Evolutionary conservation across 2,329 filamentous ascomycete genomes (phyloP).

Genomic region (Fusarium neocosmosporiellum): DNA sequence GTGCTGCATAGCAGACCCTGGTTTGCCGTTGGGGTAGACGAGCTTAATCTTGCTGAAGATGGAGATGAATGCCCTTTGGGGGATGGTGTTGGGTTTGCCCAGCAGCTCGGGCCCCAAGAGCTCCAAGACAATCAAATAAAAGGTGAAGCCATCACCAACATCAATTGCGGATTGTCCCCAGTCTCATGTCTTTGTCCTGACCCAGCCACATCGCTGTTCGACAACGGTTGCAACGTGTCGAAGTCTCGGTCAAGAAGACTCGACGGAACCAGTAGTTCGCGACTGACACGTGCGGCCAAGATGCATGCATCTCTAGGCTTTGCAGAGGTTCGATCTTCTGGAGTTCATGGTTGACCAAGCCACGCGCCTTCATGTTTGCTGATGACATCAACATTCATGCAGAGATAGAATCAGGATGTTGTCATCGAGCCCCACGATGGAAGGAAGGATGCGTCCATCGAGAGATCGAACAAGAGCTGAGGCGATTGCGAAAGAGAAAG

Average conservation of each 20-base stretch:
- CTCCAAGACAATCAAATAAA: background rate
- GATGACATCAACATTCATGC: conserved; percentile 21
- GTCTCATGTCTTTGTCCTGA: background rate
- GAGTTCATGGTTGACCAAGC: background rate
- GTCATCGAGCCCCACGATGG: conserved; percentile 6
- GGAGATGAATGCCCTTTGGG: conserved; percentile 39
- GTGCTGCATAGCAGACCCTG: conserved; percentile 31
- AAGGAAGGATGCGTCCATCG: conserved; percentile 1
- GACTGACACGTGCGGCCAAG: background rate
- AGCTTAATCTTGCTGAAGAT: conserved; percentile 39
- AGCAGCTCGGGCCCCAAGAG: conserved; percentile 11
- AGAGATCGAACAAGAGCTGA: conserved; percentile 1
- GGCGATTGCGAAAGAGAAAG: background rate
- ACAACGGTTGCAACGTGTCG: background rate
- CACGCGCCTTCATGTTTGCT: background rate
- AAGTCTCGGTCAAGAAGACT: background rate
- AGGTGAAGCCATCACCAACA: background rate
- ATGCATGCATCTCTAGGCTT: background rate
- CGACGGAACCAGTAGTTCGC: background rate
- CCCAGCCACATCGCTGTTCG: background rate
- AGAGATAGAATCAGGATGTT: conserved; percentile 3
- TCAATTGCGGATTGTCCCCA: background rate
- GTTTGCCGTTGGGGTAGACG: conserved; percentile 34
- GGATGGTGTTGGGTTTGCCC: conserved; percentile 29
- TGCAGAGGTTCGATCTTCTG: background rate